A percentile compares a stretch with the other conserved stretches of the same genome.
phyloP scores from a whole-genome alignment of 345 rosid species.

The Alliaria petiolata region DNA sequence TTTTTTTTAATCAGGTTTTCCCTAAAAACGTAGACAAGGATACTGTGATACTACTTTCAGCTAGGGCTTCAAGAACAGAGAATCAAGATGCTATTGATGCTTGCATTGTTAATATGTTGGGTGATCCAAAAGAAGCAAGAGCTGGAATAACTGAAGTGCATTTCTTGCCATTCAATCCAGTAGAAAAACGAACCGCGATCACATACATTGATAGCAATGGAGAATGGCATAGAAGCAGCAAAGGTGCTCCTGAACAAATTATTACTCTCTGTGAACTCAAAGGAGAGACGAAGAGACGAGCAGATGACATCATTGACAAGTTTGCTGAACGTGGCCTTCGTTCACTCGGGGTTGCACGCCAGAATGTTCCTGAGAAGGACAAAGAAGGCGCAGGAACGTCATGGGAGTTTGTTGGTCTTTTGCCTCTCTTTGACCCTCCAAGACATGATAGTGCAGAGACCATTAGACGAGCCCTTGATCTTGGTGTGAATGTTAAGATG shows the following conservation, averaged over 20 bases:
- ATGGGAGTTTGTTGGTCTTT: conserved; percentile 83
- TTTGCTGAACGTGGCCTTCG: conserved; percentile 87
- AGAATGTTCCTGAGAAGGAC: conserved; percentile 53
- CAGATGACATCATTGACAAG: conserved; percentile 68
- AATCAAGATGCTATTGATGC: conserved; percentile 98
- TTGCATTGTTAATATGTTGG: conserved; percentile 83
- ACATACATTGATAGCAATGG: conserved; percentile 65
- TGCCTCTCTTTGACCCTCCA: conserved; percentile 94
- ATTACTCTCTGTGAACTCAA: conserved; percentile 44
- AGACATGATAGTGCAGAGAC: conserved; percentile 97
- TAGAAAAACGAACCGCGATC: conserved; percentile 83
- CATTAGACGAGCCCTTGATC: conserved; percentile 73
- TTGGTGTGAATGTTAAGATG: conserved; percentile 95
- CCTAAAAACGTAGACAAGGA: conserved; percentile 43
- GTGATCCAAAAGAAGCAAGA: conserved; percentile 84
- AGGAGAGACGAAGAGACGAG: conserved; percentile 51
- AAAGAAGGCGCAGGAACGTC: conserved; percentile 67
- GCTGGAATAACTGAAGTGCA: conserved; percentile 70
- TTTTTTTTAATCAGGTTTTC: conserved; percentile 47
- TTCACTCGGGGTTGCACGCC: conserved; percentile 62
- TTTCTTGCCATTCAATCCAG: conserved; percentile 83
- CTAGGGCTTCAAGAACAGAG: conserved; percentile 87
- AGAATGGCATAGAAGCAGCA: conserved; percentile 72
- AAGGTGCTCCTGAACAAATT: conserved; percentile 88
- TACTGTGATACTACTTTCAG: conserved; percentile 55